Evolutionary conservation across 768 basidiomycete genomes (phyloP).

Genomic region (Tylopilus intermedius): DNA sequence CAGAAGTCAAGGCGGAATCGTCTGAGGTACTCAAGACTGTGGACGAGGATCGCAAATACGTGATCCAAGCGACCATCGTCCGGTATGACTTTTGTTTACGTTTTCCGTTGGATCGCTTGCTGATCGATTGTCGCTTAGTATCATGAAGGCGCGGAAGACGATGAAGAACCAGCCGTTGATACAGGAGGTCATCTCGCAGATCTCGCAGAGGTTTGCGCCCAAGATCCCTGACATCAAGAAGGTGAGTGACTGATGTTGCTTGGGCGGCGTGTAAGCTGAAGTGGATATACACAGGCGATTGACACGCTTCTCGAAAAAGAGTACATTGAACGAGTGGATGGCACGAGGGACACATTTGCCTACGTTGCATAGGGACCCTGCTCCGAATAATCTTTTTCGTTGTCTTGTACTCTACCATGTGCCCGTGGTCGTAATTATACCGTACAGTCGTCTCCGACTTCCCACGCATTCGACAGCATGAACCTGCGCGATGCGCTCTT

Average conservation of each 20-base stretch:
- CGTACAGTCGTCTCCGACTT: slow-evolving; percentile 6
- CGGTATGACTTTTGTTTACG: slow-evolving; percentile 35
- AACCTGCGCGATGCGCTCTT: slow-evolving; percentile 62
- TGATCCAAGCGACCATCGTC: slow-evolving; percentile 92
- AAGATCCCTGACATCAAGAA: slow-evolving; percentile 97
- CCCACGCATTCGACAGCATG: slow-evolving; percentile 30
- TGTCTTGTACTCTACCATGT: slow-evolving; percentile 10
- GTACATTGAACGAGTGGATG: slow-evolving; percentile 92
- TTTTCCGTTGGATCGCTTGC: not conserved
- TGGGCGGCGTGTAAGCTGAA: not conserved
- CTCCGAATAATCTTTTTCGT: not conserved
- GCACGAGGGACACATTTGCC: slow-evolving; percentile 70
- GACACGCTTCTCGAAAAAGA: slow-evolving; percentile 93
- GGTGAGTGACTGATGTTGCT: slow-evolving; percentile 34
- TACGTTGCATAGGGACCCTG: slow-evolving; percentile 26
- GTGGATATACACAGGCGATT: slow-evolving; percentile 58
- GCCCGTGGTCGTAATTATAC: slow-evolving; percentile 19
- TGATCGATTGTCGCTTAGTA: slow-evolving; percentile 38
- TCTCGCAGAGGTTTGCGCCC: slow-evolving; percentile 82
- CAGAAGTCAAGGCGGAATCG: slow-evolving; percentile 89
- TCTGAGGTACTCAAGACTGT: slow-evolving; percentile 89
- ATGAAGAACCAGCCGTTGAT: slow-evolving; percentile 92
- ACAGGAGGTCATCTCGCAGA: slow-evolving; percentile 85
- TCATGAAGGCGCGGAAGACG: slow-evolving; percentile 94
- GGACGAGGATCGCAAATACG: slow-evolving; percentile 95